phyloP scores from a whole-genome alignment of 2,329 filamentous ascomycete species.

The Alternaria brassicae region DNA sequence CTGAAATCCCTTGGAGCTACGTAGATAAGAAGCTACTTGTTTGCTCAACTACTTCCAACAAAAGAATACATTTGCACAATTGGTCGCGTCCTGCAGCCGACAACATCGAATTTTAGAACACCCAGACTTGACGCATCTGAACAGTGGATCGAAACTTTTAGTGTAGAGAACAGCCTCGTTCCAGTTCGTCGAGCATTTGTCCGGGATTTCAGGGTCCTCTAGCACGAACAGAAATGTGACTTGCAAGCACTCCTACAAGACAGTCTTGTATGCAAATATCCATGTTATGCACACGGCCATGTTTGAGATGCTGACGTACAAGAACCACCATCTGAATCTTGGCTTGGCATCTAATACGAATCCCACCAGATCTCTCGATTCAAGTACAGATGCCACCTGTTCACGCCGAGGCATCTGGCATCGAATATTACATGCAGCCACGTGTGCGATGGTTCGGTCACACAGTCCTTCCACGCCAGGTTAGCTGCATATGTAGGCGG shows the following conservation, averaged over 20 bases:
- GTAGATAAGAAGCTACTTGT: slow-evolving; percentile 3
- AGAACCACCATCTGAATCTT: not conserved
- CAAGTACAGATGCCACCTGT: not conserved
- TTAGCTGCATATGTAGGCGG: slow-evolving; percentile 25
- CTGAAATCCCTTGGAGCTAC: too few relatives aligned
- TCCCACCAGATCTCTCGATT: not conserved
- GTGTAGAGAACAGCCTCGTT: not conserved
- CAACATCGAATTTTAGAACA: too few relatives aligned
- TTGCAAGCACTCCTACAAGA: not conserved
- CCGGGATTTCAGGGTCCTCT: not conserved
- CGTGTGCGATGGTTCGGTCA: slow-evolving; percentile 25
- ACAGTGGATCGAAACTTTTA: not conserved
- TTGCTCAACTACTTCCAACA: slow-evolving; percentile 5
- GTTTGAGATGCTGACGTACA: not conserved
- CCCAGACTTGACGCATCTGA: not conserved
- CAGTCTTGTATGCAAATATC: not conserved
- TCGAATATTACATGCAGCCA: slow-evolving; percentile 14
- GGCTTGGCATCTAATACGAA: not conserved
- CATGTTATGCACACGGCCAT: not conserved
- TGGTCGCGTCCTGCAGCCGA: too few relatives aligned
- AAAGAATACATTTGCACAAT: not conserved
- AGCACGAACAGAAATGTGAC: not conserved
- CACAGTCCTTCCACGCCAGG: slow-evolving; percentile 22
- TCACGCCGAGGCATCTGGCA: not conserved
- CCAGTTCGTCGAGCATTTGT: not conserved